A percentile compares a stretch with the other conserved stretches of the same genome.
These are phyloP conservation scores for Babesia bovis DNA, from an alignment of 169 alveolate species.

Conservation along the genomic window DNA sequence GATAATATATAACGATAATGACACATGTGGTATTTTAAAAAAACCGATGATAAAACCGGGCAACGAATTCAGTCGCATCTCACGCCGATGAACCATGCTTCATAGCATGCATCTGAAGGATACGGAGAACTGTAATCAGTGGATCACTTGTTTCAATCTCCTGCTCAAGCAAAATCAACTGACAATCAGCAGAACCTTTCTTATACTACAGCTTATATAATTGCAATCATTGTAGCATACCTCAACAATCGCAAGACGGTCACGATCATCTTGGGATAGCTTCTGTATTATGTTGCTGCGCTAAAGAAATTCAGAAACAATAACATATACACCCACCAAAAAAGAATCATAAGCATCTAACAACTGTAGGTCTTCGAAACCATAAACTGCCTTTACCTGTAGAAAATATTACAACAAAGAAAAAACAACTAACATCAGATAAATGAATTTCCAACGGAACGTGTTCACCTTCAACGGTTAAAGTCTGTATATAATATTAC, in stretches of 20 bases:
- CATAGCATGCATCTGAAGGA: constrained; percentile 45
- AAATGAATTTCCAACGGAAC: constrained; percentile 27
- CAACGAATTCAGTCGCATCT: too few species aligned
- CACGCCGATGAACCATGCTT: too few species aligned
- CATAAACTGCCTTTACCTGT: constrained; percentile 45
- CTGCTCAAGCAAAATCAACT: constrained; percentile 33
- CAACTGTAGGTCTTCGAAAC: constrained; percentile 36
- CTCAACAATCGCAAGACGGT: constrained; percentile 61
- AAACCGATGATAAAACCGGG: too few species aligned
- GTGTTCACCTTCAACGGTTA: constrained; percentile 28
- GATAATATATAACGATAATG: too few species aligned
- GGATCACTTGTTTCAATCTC: constrained; percentile 62
- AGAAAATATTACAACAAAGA: background rate
- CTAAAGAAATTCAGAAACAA: background rate
- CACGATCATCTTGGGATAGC: constrained; percentile 24
- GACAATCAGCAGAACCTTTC: background rate
- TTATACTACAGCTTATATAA: background rate
- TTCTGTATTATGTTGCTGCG: constrained; percentile 6
- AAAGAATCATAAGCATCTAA: constrained; percentile 1
- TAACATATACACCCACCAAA: background rate
- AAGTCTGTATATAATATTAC: background rate
- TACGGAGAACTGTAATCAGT: constrained; percentile 57
- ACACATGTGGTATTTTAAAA: too few species aligned
- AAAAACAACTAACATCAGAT: constrained; percentile 7
- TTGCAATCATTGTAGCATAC: background rate